phyloP scores from a whole-genome alignment of 2,329 filamentous ascomycete species.

The Keithomyces neogunnii region DNA sequence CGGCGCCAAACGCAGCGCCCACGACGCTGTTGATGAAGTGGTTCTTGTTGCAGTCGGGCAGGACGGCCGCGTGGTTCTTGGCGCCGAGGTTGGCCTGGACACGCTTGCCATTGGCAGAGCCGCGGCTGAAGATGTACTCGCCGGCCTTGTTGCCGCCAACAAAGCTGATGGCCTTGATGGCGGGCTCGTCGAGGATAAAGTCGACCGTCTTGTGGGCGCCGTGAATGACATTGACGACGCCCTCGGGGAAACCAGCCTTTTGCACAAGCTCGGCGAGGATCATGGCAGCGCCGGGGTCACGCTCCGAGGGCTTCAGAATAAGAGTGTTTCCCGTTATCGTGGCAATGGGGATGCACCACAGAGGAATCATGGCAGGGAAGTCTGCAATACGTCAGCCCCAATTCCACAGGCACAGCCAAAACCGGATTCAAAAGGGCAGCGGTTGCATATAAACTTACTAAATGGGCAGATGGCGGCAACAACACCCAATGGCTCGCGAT shows the following conservation, averaged over 20 bases:
- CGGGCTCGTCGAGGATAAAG: conserved; percentile 77
- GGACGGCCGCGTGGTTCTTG: conserved; percentile 80
- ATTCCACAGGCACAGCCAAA: neutral
- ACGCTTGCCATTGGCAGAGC: conserved; percentile 77
- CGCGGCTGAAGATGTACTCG: conserved; percentile 75
- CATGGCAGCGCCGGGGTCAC: conserved; percentile 77
- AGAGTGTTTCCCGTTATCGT: conserved; percentile 78
- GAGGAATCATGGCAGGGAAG: conserved; percentile 86
- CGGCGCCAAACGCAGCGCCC: conserved; percentile 76
- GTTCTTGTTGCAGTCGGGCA: conserved; percentile 86
- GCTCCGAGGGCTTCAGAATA: conserved; percentile 79
- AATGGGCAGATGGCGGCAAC: conserved; percentile 82
- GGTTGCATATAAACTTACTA: conserved; percentile 40
- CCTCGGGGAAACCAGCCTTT: conserved; percentile 73
- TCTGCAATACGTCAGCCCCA: conserved; percentile 37
- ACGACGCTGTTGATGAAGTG: conserved; percentile 78
- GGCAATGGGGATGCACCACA: conserved; percentile 85
- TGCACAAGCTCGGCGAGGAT: conserved; percentile 73
- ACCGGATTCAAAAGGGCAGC: neutral
- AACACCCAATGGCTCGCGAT: conserved; percentile 73
- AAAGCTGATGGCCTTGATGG: conserved; percentile 80
- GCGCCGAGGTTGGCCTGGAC: conserved; percentile 82
- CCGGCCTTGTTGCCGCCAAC: conserved; percentile 83
- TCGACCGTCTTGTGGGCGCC: conserved; percentile 74
- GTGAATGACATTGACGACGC: conserved; percentile 77